Evolutionary conservation across 2,329 filamentous ascomycete species (phyloP), one percentile per base, ranked within the genome.

Genomic region (Sporothrix mexicana): DNA sequence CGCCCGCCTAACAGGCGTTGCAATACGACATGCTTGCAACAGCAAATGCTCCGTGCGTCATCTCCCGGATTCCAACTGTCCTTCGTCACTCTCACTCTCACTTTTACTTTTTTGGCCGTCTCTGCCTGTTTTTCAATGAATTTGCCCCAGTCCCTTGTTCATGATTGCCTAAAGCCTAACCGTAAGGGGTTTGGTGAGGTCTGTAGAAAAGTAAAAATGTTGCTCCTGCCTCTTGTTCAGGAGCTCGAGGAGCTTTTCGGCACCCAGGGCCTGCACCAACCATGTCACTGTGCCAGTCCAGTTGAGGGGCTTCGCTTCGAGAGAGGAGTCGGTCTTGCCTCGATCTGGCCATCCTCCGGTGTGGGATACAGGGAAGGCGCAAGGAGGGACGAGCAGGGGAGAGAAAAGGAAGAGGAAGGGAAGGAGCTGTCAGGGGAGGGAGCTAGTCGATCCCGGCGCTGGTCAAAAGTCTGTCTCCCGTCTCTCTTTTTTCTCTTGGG

Each of bases 391-490:
- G n/a, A 23, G 23, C 20, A 30, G 57, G 25, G 30, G 30, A 7
- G 13, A 41, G 9, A 15, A 30, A 36, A n/a, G 57, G 25, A 36
- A n/a, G 25, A 9, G 49, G 49, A 36, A 55, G 20, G 53, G 45
- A 55, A 41, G 67, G 36, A 43, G 30, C 41, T 30, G 49, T 15
- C 43, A 43, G 23, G 47, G 66, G 68, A 41, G 43, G 68, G 67
- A 23, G n/a, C 68, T 70, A 30, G 69, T 70, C 43, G 69, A 62
- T 70, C 69, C 41, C 69, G 43, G 69, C 36, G 69, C 55, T 51
- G 57, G 59, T n/a, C 17, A 36, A 17, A 57, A 15, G 36, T 20
- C 17, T 57, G 8, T 25, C n/a, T 15, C 13, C 17, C 61, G 30
- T 36, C 30, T 36, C 30, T 36, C 30, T 36, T 36, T 36, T 7